A percentile compares a stretch with the other conserved stretches of the same genome.
phyloP scores from a whole-genome alignment of 179 eudicot species.

The Silene coronaria region DNA sequence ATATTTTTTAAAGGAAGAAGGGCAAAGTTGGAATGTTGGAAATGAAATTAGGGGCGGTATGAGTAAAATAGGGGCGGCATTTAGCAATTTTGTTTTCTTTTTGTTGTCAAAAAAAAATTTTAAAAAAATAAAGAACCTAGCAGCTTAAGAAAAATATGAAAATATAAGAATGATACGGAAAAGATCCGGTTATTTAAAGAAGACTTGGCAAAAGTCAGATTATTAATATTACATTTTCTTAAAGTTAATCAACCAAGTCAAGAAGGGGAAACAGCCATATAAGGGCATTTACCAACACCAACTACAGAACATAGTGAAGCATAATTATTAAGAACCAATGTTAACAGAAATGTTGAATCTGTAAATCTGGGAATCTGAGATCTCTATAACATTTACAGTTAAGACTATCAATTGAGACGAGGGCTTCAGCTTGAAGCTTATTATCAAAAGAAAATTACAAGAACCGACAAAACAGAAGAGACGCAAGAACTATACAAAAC shows the following conservation, averaged over 20 bases:
- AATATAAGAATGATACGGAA: too few species aligned
- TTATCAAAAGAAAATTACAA: neutral
- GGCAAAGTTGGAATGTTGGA: too few species aligned
- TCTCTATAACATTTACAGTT: neutral
- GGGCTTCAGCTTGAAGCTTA: neutral
- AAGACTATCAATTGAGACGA: neutral
- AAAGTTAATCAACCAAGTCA: neutral
- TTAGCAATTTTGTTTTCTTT: too few species aligned
- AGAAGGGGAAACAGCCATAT: neutral
- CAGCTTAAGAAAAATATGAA: too few species aligned
- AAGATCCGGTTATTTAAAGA: too few species aligned
- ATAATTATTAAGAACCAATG: neutral
- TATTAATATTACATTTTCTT: too few species aligned
- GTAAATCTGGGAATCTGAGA: neutral
- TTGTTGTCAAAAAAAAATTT: too few species aligned
- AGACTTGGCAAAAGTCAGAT: too few species aligned
- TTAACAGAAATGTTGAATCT: neutral
- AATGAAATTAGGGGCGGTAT: too few species aligned
- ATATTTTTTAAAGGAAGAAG: too few species aligned
- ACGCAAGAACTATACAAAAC: conserved; percentile 10
- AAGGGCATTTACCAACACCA: neutral
- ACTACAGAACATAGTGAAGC: neutral
- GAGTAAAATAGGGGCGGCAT: too few species aligned
- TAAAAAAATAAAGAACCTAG: too few species aligned
- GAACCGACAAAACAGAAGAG: neutral